A percentile compares a stretch with the other conserved stretches of the same genome.
Evolutionary conservation across 257 asterid genomes (phyloP).

Genomic region (Scutellaria minor): DNA sequence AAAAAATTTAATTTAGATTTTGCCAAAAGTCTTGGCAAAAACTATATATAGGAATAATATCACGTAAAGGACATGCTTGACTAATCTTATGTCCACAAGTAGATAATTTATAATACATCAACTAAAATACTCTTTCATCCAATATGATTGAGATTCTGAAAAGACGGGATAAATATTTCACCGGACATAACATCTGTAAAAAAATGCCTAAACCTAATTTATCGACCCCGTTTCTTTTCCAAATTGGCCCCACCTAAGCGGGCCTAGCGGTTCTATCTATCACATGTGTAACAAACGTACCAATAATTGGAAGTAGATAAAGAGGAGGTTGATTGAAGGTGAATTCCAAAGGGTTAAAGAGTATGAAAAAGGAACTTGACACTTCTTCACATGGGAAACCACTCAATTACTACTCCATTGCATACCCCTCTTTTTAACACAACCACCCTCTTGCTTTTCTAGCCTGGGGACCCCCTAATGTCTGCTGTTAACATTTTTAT

Average conservation of each 20-base stretch:
- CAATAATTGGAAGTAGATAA: conserved; percentile 29
- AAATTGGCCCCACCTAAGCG: no score
- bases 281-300: neutral
- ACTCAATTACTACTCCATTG: conserved; percentile 62
- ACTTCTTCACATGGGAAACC: conserved; percentile 65
- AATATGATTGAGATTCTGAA: no score
- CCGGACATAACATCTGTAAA: no score
- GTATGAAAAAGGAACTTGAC: neutral
- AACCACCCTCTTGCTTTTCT: conserved; percentile 34
- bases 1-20: neutral
- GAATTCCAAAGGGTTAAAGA: conserved; percentile 9
- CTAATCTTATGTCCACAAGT: conserved; percentile 6
- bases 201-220: no score
- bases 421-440: conserved; percentile 27
- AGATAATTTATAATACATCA: neutral
- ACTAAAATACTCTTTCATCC: no score
- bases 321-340: conserved; percentile 39
- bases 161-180: no score
- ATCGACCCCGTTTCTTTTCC: no score
- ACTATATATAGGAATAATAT: conserved; percentile 10
- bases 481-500: conserved; percentile 44
- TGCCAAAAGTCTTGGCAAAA: no score
- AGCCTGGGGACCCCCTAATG: conserved; percentile 40
- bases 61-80: conserved; percentile 28
- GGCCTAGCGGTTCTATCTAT: no score